Base-by-base conservation (phyloP, 169 alveolate genomes). In the Plasmodium chabaudi region DNA sequence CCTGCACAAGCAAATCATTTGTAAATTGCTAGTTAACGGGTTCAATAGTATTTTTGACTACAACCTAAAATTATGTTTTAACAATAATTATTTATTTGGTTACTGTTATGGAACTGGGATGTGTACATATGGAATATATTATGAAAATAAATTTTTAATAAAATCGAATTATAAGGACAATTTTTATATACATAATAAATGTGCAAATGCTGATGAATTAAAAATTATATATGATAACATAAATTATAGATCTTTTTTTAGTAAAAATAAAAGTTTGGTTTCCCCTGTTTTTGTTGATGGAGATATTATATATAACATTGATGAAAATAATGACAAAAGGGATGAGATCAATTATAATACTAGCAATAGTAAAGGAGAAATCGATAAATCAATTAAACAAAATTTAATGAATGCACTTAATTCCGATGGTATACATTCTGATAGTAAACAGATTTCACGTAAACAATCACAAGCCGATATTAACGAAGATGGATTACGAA, bases 1-100 rank as follows among this genome's bases (percentile, higher is more conserved):
- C 39, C 74, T 87, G 42, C 92, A 87, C 72, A 87, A 77, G 23
- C 92, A 87, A 49, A 56, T 87, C n/a, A 87, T 72, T 1, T 87
- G 88, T 70, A 87, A 87, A 59, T 49, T 87, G 15, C 17, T 70
- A 2, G 88, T 87, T n/a, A 82, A 67, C 71, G 90, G 90, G 19
- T 82, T 82, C 47, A 82, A 82, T 9, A 82, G 90, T 53, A 82
- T 82, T 23, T 82, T 67, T 60, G 90, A 65, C 19, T 82, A 82
- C 67, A 82, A 65, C 27, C 44, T 82, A 60, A 82, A 67, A 23
- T 67, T 82, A 39, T 82, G 90, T 60, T 82, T 82, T 15, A 82
- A 82, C 47, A 79, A 82, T 4, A 82, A 67, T 46, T 82, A 67
- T 47, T 53, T 82, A 17, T 67, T 82, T 60, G 90, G 90, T 1